Conservation (phyloP, 441 rosid genomes). For the Erodium texanum region DNA sequence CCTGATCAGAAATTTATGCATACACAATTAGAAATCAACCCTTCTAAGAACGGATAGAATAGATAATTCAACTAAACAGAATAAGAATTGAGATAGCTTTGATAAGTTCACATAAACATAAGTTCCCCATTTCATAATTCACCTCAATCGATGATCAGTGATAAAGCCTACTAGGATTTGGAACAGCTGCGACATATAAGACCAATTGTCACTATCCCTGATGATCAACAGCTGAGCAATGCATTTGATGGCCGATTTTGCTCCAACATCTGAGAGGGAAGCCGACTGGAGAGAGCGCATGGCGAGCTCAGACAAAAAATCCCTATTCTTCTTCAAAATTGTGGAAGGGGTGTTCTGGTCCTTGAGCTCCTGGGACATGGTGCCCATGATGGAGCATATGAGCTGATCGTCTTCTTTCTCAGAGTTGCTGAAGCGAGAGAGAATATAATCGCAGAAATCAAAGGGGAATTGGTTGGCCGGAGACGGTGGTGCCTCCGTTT, state of each 20-base stretch:
- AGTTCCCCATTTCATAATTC: too few relatives aligned
- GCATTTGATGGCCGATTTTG: conserved; percentile 53
- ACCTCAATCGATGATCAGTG: conserved; percentile 54
- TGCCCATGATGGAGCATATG: conserved; percentile 56
- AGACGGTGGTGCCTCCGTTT: conserved; percentile 21
- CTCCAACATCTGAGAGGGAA: conserved; percentile 36
- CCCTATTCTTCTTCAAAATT: conserved; percentile 42
- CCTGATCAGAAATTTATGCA: conserved; percentile 32
- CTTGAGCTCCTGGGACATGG: conserved; percentile 61
- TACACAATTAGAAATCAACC: not conserved
- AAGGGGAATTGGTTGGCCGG: conserved; percentile 12
- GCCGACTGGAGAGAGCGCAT: conserved; percentile 33
- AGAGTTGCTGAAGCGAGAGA: conserved; percentile 43
- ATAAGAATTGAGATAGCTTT: not conserved
- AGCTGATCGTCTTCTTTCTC: conserved; percentile 46
- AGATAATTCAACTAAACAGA: not conserved
- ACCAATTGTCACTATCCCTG: conserved; percentile 37
- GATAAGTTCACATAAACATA: too few relatives aligned
- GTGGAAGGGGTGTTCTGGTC: conserved; percentile 52
- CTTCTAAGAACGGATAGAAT: not conserved
- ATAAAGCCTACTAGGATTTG: conserved; percentile 33
- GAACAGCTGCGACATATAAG: conserved; percentile 37
- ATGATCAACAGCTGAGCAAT: conserved; percentile 39
- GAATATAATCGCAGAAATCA: conserved; percentile 47
- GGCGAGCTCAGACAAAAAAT: conserved; percentile 35